A percentile compares a stretch with the other conserved stretches of the same genome.
Evolutionary conservation across 2,329 filamentous ascomycete genomes (phyloP).

Genomic region (Ascochyta clinopodiicola): DNA sequence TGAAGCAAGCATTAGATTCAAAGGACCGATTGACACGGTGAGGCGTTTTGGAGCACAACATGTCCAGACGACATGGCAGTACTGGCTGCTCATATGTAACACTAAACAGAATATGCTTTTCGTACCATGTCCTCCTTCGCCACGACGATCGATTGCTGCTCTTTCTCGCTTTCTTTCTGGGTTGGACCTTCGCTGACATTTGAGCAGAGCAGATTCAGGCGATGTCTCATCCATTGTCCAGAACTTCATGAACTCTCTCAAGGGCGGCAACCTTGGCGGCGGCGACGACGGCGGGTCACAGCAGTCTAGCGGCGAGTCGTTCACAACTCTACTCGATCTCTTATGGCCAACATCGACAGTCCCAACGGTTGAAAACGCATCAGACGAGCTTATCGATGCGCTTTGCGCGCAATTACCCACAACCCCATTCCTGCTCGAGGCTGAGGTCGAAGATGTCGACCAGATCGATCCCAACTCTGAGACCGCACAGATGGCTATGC

Average conservation of each 20-base stretch:
- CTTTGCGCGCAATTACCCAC: conserved; percentile 82
- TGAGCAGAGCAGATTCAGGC: conserved; percentile 56
- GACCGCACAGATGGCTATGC: conserved; percentile 73
- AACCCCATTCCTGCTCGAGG: conserved; percentile 76
- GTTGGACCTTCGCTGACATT: conserved; percentile 30
- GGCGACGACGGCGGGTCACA: conserved; percentile 45
- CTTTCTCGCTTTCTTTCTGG: conserved; percentile 15
- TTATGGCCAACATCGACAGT: conserved; percentile 80
- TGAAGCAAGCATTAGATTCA: conserved; percentile 23
- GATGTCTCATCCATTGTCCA: conserved; percentile 82
- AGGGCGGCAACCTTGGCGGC: conserved; percentile 57
- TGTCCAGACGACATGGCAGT: conserved; percentile 31
- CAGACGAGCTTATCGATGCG: conserved; percentile 70
- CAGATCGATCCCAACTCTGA: conserved; percentile 72
- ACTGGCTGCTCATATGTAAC: conserved; percentile 41
- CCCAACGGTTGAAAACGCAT: conserved; percentile 73
- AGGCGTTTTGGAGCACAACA: conserved; percentile 43
- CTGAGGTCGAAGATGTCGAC: conserved; percentile 67
- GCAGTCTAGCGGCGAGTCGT: conserved; percentile 63
- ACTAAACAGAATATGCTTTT: conserved; percentile 45
- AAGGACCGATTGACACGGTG: conserved; percentile 28
- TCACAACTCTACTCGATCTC: conserved; percentile 85
- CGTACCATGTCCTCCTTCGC: conserved; percentile 33
- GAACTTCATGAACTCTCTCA: conserved; percentile 85
- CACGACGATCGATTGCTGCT: conserved; percentile 35